These are phyloP conservation scores for Amanita jacksonii DNA, from an alignment of 768 basidiomycete species.

Conservation along the genomic window DNA sequence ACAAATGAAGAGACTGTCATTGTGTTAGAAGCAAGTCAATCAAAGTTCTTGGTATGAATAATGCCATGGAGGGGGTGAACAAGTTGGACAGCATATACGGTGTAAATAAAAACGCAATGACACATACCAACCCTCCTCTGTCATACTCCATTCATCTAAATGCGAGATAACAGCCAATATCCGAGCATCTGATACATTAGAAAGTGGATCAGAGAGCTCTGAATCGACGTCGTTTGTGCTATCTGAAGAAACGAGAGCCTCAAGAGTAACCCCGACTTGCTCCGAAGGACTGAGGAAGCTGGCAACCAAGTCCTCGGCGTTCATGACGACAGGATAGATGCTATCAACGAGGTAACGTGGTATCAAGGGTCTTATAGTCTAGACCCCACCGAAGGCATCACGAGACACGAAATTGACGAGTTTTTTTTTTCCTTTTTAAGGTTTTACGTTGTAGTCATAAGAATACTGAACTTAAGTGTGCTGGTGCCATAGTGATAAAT, in stretches of 20 bases:
- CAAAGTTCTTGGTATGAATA: background rate
- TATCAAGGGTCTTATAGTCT: background rate
- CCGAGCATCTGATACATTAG: background rate
- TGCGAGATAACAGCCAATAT: conserved; percentile 7
- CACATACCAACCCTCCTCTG: conserved; percentile 9
- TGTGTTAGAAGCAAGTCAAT: background rate
- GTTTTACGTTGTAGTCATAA: no score
- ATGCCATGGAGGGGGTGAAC: background rate
- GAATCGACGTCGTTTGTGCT: background rate
- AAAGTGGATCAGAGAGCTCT: background rate
- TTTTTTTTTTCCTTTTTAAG: no score
- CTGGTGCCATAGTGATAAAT: no score
- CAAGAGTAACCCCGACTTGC: conserved; percentile 4
- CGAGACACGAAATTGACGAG: background rate
- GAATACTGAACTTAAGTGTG: no score
- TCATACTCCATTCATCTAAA: conserved; percentile 6
- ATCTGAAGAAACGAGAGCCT: background rate
- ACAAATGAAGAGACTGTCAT: conserved; percentile 39
- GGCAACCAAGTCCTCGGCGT: conserved; percentile 4
- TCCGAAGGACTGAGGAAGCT: conserved; percentile 8
- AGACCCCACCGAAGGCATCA: background rate
- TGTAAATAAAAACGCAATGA: background rate
- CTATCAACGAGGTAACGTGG: background rate
- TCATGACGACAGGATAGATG: background rate
- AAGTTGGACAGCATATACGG: no score